Conservation (phyloP, 768 basidiomycete genomes). For the Lactarius tabidus region DNA sequence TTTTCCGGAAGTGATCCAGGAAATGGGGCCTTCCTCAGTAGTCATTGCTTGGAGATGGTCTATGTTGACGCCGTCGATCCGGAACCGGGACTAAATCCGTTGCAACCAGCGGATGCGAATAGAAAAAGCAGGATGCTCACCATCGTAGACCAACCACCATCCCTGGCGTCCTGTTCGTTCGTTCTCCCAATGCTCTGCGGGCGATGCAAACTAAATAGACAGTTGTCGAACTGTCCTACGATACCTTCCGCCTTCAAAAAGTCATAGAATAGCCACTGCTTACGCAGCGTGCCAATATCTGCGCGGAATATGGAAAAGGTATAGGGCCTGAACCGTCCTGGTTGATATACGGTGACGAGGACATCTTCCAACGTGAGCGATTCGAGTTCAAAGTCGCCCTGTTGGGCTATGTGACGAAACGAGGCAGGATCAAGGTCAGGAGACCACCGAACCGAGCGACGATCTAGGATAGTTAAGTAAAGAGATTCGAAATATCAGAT, state of each 20-base stretch:
- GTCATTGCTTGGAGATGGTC: slow-evolving; percentile 89
- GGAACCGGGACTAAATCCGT: slow-evolving; percentile 72
- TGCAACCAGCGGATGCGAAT: not conserved
- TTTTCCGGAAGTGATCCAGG: slow-evolving; percentile 97
- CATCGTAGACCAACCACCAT: slow-evolving; percentile 59
- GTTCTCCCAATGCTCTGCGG: slow-evolving; percentile 95
- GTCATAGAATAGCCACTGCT: slow-evolving; percentile 95
- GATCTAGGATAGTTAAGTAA: slow-evolving; percentile 49
- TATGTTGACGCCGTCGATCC: slow-evolving; percentile 94
- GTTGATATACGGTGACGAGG: slow-evolving; percentile 91
- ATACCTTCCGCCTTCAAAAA: slow-evolving; percentile 87
- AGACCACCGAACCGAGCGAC: slow-evolving; percentile 83
- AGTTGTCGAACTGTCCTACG: slow-evolving; percentile 97
- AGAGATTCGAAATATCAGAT: not conserved
- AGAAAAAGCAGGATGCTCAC: slow-evolving; percentile 1
- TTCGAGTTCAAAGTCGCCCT: slow-evolving; percentile 91
- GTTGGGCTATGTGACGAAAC: slow-evolving; percentile 67
- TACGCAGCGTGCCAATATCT: slow-evolving; percentile 75
- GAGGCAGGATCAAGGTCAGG: slow-evolving; percentile 73
- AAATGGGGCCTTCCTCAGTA: slow-evolving; percentile 82
- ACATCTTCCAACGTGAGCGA: slow-evolving; percentile 89
- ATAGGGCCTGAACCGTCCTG: slow-evolving; percentile 86
- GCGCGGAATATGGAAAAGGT: slow-evolving; percentile 93
- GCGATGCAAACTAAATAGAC: slow-evolving; percentile 91
- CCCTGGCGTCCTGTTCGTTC: slow-evolving; percentile 77